phyloP scores from a whole-genome alignment of 1,284 basidiomycete species.

The Ceratobasidium sp. region DNA sequence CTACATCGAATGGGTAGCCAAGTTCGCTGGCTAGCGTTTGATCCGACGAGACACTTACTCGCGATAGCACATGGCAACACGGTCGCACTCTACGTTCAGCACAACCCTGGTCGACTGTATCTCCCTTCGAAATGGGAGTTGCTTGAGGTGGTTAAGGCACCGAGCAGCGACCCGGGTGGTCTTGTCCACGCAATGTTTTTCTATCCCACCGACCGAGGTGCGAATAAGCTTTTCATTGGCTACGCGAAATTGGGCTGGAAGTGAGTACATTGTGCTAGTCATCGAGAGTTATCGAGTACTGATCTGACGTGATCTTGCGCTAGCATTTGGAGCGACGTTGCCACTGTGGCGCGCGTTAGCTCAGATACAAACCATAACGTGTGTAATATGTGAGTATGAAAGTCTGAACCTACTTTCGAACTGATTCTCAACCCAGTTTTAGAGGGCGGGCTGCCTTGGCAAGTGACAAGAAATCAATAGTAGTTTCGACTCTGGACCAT shows the following conservation, averaged over 20 bases:
- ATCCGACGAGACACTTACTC: background rate
- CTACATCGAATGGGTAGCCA: background rate
- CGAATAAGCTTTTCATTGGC: background rate
- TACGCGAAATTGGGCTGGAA: background rate
- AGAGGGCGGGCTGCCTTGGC: background rate
- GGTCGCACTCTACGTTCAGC: background rate
- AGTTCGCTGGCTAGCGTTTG: background rate
- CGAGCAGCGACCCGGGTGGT: background rate
- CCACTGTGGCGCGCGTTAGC: background rate
- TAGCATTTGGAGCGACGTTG: background rate
- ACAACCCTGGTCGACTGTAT: background rate
- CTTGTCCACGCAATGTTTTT: background rate
- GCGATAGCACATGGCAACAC: background rate
- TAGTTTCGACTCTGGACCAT: background rate
- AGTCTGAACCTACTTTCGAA: background rate
- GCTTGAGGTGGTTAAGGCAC: background rate
- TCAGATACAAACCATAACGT: background rate
- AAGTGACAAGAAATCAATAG: background rate
- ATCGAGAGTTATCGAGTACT: too few relatives aligned
- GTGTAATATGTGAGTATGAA: background rate
- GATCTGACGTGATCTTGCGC: background rate
- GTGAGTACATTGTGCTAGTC: background rate
- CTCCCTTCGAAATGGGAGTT: background rate
- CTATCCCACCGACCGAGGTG: background rate
- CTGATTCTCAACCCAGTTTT: background rate